These are phyloP conservation scores for Chrysoporthe puriensis DNA, from an alignment of 2,329 filamentous ascomycete species.

Conservation along the genomic window DNA sequence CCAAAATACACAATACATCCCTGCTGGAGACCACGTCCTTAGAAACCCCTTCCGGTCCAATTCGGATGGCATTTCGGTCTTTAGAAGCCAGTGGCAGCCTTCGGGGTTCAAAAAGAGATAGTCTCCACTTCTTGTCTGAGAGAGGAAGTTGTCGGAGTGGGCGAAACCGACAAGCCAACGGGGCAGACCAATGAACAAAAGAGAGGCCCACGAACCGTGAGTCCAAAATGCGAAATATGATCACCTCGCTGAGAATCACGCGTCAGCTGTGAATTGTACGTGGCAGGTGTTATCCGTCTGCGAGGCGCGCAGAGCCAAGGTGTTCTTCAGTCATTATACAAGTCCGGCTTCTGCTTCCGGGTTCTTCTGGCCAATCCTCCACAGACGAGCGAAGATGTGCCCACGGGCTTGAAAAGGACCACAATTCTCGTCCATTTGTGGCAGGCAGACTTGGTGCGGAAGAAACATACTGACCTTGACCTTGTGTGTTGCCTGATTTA, in stretches of 20 bases:
- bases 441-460: neutral
- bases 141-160: conserved; percentile 17
- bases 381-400: neutral
- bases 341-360: too few species aligned
- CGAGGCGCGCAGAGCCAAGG: neutral
- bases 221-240: neutral
- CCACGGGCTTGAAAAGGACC: neutral
- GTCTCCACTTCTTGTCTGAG: conserved; percentile 4
- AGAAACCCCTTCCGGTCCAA: too few species aligned
- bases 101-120: conserved; percentile 11
- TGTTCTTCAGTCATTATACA: neutral
- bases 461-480: neutral
- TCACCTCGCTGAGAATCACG: neutral
- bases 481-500: neutral
- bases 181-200: conserved; percentile 1
- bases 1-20: too few species aligned
- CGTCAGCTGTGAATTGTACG: conserved; percentile 8
- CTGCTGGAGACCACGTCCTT: neutral
- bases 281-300: conserved; percentile 15
- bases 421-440: neutral
- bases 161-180: conserved; percentile 8
- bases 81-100: neutral
- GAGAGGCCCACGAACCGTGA: neutral
- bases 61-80: neutral
- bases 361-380: neutral